These are phyloP conservation scores for Amanita phalloides DNA, from an alignment of 768 basidiomycete species.

Conservation along the genomic window DNA sequence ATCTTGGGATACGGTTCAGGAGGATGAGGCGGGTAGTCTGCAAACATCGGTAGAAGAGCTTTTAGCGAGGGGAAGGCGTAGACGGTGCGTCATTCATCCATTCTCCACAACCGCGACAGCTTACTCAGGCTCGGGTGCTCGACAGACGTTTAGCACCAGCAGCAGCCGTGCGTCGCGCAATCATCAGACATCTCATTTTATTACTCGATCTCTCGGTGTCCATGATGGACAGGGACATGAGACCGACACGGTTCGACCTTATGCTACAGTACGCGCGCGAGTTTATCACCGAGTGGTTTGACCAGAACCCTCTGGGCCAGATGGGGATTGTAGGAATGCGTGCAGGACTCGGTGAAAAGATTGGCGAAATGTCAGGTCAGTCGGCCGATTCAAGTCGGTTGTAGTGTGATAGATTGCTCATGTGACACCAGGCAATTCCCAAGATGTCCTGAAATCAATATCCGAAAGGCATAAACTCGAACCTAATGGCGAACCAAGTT, in stretches of 20 bases:
- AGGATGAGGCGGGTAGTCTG: constrained; percentile 88
- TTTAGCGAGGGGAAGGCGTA: constrained; percentile 75
- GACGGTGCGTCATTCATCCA: constrained; percentile 45
- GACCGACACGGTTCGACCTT: constrained; percentile 88
- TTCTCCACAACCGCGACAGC: not conserved
- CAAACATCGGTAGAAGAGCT: constrained; percentile 85
- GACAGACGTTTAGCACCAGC: constrained; percentile 69
- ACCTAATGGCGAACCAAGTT: constrained; percentile 84
- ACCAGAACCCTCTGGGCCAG: constrained; percentile 97
- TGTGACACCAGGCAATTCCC: constrained; percentile 67
- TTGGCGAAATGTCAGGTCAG: constrained; percentile 89
- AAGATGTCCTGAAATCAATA: constrained; percentile 85
- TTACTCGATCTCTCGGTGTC: constrained; percentile 85
- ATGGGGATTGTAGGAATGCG: constrained; percentile 93
- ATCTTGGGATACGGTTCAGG: constrained; percentile 95
- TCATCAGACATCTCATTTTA: constrained; percentile 91
- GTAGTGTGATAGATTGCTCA: not conserved
- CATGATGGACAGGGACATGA: constrained; percentile 95
- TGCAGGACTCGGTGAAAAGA: constrained; percentile 80
- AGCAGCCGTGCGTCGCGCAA: constrained; percentile 82
- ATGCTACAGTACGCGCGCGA: constrained; percentile 84
- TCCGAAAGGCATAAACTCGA: constrained; percentile 82
- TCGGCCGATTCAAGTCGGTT: not conserved
- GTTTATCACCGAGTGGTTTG: constrained; percentile 96
- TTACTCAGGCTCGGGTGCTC: not conserved